Base-by-base conservation (phyloP, 345 rosid genomes). In the Triadica sebifera region DNA sequence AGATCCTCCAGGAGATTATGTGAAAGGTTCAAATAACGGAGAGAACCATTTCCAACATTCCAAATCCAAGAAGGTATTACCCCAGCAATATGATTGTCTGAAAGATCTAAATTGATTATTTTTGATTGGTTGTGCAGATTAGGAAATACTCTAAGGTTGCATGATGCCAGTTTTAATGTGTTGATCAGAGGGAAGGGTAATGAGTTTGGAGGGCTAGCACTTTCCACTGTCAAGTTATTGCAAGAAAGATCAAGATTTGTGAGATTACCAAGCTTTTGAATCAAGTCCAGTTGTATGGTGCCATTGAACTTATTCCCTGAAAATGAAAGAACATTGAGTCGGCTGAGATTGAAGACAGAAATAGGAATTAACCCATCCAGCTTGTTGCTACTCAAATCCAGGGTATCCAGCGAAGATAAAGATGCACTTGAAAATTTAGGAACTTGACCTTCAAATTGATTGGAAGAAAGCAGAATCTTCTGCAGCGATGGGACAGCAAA, bases 291-390 rank as follows among this genome's bases (percentile, higher is more conserved):
- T 0, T 49, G 58, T 12, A 84, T 37, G 0, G 84, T 45, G 58
- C 86, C 87, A 34, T 50, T 78, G 75, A 87, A 82, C n/a, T 76
- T 87, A 79, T 89, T 87, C 69, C 22, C 84, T 57, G 85, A 74
- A 67, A 85, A 85, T 9, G 19, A 0, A 13, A 86, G 84, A 15
- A 65, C 4, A 3, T 43, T 76, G 1, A 85, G 87, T 3, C 58
- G 58, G 16, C 0, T 53, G n/a, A 86, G 65, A 17, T 73, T 5
- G 45, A 76, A 82, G 1, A 85, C 0, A 0, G 13, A 76, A 9
- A 0, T 13, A 0, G 89, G 82, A 4, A 88, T 0, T 3, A 47
- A 13, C 39, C 90, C 89, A 57, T 65, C 72, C 3, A 88, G 49
- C 2, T 76, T 78, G 66, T 89, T 89, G 70, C 75, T 67, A 15